These are phyloP conservation scores for Ensete ventricosum DNA, from an alignment of 176 grass and related monocot species.

Conservation along the genomic window DNA sequence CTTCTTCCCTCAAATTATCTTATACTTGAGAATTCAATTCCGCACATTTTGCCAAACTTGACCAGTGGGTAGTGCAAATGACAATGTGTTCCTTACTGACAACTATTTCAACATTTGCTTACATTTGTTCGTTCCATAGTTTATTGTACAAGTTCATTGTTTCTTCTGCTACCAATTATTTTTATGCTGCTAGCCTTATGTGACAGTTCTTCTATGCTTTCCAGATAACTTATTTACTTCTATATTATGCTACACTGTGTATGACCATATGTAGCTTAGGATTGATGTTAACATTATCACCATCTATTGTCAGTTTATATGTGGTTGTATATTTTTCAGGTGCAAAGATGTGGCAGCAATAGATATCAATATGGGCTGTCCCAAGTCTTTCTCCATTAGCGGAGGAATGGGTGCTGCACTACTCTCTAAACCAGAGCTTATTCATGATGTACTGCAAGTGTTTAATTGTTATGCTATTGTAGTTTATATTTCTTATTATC, in stretches of 20 bases:
- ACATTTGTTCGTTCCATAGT: too few relatives aligned
- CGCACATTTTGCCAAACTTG: too few relatives aligned
- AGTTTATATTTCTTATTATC: conserved; percentile 20
- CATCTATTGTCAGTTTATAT: conserved; percentile 19
- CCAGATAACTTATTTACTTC: neutral
- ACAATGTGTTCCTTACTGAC: too few relatives aligned
- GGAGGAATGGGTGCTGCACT: conserved; percentile 98
- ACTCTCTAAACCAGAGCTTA: conserved; percentile 96
- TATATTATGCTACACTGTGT: neutral
- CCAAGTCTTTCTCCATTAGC: conserved; percentile 77
- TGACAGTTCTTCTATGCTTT: neutral
- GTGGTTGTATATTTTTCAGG: conserved; percentile 29
- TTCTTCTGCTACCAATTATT: too few relatives aligned
- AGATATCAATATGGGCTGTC: conserved; percentile 98
- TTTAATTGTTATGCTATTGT: neutral
- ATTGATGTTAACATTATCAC: neutral
- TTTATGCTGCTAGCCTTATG: too few relatives aligned
- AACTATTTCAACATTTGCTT: too few relatives aligned
- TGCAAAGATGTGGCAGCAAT: conserved; percentile 78
- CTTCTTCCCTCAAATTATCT: too few relatives aligned
- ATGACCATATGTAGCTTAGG: neutral
- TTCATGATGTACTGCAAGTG: conserved; percentile 69
- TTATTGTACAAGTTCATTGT: too few relatives aligned
- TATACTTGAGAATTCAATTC: too few relatives aligned
- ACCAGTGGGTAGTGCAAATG: too few relatives aligned